These are phyloP conservation scores for Yamadazyma jaroonii DNA, from an alignment of 1,139 yeast genomes.

Conservation along the genomic window DNA sequence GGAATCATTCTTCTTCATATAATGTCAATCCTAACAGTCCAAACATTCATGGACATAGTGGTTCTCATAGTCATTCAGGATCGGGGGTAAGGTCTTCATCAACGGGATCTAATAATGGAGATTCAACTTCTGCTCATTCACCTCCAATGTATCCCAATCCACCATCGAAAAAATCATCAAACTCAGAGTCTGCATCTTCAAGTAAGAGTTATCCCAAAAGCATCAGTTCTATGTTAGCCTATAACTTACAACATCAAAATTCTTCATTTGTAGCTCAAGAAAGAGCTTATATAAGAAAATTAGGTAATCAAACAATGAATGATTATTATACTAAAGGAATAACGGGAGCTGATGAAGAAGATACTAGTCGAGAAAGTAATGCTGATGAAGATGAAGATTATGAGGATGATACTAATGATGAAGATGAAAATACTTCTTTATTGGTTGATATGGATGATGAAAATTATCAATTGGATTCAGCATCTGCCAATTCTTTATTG, in stretches of 20 bases:
- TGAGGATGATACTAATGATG: slow-evolving; percentile 28
- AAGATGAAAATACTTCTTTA: slow-evolving; percentile 32
- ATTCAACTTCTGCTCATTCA: slow-evolving; percentile 9
- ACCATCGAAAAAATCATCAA: background rate
- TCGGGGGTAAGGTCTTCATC: background rate
- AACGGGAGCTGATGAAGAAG: slow-evolving; percentile 34
- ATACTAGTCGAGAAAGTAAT: slow-evolving; percentile 16
- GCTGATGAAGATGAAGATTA: slow-evolving; percentile 23
- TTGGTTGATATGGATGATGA: slow-evolving; percentile 45
- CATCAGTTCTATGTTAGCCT: slow-evolving; percentile 16
- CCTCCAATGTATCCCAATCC: slow-evolving; percentile 7
- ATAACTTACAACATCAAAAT: slow-evolving; percentile 22
- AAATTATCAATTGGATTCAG: slow-evolving; percentile 40
- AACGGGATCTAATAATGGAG: slow-evolving; percentile 12
- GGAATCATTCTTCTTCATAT: slow-evolving; percentile 18
- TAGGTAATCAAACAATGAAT: slow-evolving; percentile 61
- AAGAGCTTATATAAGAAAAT: slow-evolving; percentile 61
- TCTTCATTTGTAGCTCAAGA: slow-evolving; percentile 61
- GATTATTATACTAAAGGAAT: slow-evolving; percentile 71
- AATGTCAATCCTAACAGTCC: slow-evolving; percentile 5
- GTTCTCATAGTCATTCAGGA: background rate
- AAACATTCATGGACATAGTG: background rate
- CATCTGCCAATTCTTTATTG: slow-evolving; percentile 36
- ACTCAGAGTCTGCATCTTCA: background rate
- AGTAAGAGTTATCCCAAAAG: slow-evolving; percentile 11